A percentile compares a stretch with the other conserved stretches of the same genome.
phyloP scores from a whole-genome alignment of 345 rosid species.

The Salix caprea region DNA sequence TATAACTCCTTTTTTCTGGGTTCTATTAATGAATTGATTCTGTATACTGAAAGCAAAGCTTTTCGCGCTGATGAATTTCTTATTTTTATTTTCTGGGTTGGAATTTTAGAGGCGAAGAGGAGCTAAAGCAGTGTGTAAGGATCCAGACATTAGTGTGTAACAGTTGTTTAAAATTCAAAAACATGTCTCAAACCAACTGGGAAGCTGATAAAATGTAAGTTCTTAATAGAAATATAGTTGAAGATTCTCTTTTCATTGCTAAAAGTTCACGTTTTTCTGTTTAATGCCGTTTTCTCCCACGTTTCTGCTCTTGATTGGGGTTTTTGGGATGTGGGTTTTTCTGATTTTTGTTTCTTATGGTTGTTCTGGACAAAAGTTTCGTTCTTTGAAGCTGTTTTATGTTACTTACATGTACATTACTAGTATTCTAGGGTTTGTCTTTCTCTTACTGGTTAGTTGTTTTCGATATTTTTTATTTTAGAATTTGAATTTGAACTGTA shows the following conservation, averaged over 20 bases:
- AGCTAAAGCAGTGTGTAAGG: background rate
- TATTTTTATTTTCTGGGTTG: conserved; percentile 7
- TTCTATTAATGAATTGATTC: background rate
- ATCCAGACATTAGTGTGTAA: conserved; percentile 1
- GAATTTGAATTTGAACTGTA: conserved; percentile 1
- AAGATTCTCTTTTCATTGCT: background rate
- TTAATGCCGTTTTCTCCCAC: background rate
- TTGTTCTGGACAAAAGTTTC: conserved; percentile 20
- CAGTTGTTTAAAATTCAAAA: conserved; percentile 3
- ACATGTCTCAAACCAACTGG: conserved; percentile 96
- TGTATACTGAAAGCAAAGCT: background rate
- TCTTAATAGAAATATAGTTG: background rate
- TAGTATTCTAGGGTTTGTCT: conserved; percentile 40
- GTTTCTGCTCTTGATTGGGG: conserved; percentile 28
- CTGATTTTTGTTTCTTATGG: conserved; percentile 18
- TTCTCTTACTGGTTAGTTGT: background rate
- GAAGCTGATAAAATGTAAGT: conserved; percentile 99
- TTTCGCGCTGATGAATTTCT: background rate
- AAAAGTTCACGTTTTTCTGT: background rate
- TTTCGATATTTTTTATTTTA: background rate
- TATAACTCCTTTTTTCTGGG: background rate
- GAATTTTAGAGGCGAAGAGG: conserved; percentile 7
- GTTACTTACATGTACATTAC: background rate
- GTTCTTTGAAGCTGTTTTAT: conserved; percentile 16
- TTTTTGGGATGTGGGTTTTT: conserved; percentile 22